Base-by-base conservation (phyloP, 306 rosid genomes). In the Vicia faba region DNA sequence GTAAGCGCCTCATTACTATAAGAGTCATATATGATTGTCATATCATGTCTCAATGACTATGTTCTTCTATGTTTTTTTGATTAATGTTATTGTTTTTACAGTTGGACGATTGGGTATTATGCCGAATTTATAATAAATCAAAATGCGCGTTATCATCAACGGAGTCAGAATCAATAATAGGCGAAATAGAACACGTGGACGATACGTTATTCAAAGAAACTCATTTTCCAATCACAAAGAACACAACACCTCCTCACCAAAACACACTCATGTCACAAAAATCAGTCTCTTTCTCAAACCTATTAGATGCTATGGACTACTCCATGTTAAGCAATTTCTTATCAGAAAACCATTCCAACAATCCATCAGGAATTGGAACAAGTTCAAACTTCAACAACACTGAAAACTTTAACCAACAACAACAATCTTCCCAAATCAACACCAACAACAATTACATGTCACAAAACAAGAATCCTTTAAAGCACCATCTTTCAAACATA, bases 101-200 rank as follows among this genome's bases (percentile, higher is more conserved):
- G 90, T 50, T 85, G 44, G 90, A 85, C 59, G 84, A 85, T 8
- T 85, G 85, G 87, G 90, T 85, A 6, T 69, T 85, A 11, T 85
- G 90, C 60, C 78, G 90, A 15, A 85, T 85, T 61, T 85, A 85
- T 80, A 82, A 72, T 61, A 85, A 80, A 45, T 78, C 87, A n/a
- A 80, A 74, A 53, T 72, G 41, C 33, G 36, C 68, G 18, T 9
- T 70, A 69, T 43, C 83, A 43, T 61, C 80, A 48, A 56, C 87
- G 3, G 84, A 79, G 41, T 40, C 66, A 35, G 19, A 61, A 35
- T 26, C 65, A 12, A 54, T 54, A 41, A 70, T 64, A 4, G 74
- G 59, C 19, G 83, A 77, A n/a, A 64, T 61, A 2, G 79, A 77
- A 29, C 61, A 51, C 2, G 64, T 66, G 11, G 81, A 82, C 12